These are phyloP conservation scores for Leavenworthia alabamica DNA, from an alignment of 345 rosid species.

Conservation along the genomic window DNA sequence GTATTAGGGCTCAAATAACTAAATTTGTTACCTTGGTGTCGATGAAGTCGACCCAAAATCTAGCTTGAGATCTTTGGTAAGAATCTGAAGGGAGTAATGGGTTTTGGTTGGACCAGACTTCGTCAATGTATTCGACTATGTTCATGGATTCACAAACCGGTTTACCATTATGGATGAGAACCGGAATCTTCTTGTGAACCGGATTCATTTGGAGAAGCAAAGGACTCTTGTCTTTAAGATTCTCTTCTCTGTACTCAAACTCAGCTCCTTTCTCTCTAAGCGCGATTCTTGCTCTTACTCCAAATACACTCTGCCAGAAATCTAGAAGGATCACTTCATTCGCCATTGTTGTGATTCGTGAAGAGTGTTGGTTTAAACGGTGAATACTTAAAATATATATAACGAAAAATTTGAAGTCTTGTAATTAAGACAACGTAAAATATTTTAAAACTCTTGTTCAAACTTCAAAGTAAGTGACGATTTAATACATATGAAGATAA, in stretches of 20 bases:
- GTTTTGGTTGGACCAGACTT: slow-evolving; percentile 18
- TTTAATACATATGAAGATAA: too few species aligned
- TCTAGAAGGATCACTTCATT: neutral
- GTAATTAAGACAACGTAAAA: too few species aligned
- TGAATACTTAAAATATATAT: neutral
- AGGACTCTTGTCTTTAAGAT: slow-evolving; percentile 14
- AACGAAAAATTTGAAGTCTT: too few species aligned
- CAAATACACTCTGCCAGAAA: slow-evolving; percentile 1
- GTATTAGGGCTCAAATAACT: neutral
- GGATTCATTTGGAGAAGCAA: slow-evolving; percentile 24
- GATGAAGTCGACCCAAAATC: slow-evolving; percentile 28
- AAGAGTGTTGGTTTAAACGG: neutral
- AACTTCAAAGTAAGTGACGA: too few species aligned
- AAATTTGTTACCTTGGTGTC: slow-evolving; percentile 22
- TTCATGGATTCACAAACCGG: slow-evolving; percentile 27
- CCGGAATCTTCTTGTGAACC: slow-evolving; percentile 27
- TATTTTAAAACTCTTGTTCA: too few species aligned
- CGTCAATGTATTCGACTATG: slow-evolving; percentile 26
- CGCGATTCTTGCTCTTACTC: slow-evolving; percentile 15
- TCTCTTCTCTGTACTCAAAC: slow-evolving; percentile 16
- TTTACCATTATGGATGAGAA: slow-evolving; percentile 26
- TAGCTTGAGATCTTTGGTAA: slow-evolving; percentile 28
- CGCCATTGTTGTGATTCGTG: neutral
- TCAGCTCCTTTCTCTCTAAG: slow-evolving; percentile 15
- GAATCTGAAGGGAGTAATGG: slow-evolving; percentile 24